Percentiles rank a stretch among this genome's conserved stretches.
These are phyloP conservation scores for Telopea speciosissima DNA, from an alignment of 177 flowering plant genomes.

Conservation along the genomic window DNA sequence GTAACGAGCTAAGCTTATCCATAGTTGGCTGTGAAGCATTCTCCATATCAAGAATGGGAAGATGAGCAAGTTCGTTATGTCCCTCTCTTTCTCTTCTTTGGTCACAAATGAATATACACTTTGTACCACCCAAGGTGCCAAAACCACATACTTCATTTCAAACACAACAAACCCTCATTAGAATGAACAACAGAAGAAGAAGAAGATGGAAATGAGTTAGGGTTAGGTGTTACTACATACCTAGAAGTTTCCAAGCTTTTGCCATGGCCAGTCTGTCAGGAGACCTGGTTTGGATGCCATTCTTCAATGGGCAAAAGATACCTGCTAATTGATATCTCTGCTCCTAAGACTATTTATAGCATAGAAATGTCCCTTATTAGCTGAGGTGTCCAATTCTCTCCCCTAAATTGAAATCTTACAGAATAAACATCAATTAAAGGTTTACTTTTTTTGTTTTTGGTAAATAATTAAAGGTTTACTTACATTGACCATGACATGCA, in stretches of 20 bases:
- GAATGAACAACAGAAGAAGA: background rate
- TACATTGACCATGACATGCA: too few species aligned
- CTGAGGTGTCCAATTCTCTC: too few species aligned
- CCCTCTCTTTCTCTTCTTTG: slow-evolving; percentile 21
- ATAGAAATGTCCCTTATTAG: too few species aligned
- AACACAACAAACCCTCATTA: background rate
- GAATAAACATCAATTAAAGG: too few species aligned
- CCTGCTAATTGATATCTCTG: too few species aligned
- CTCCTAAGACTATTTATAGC: too few species aligned
- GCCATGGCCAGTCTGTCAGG: slow-evolving; percentile 17
- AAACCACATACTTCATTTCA: slow-evolving; percentile 32
- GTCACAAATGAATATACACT: slow-evolving; percentile 19
- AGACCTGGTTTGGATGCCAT: slow-evolving; percentile 22
- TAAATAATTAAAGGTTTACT: too few species aligned
- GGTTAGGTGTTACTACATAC: background rate
- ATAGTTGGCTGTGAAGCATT: slow-evolving; percentile 53
- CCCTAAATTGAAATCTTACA: too few species aligned
- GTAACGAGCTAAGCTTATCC: slow-evolving; percentile 65
- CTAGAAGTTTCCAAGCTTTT: slow-evolving; percentile 18
- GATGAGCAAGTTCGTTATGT: slow-evolving; percentile 21
- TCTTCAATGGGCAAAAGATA: background rate
- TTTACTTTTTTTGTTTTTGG: too few species aligned
- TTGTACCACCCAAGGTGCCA: slow-evolving; percentile 36
- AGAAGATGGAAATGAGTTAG: background rate
- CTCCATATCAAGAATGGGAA: slow-evolving; percentile 40